Conservation (phyloP, 2,329 filamentous ascomycete genomes). For the Trichoderma sp. region DNA sequence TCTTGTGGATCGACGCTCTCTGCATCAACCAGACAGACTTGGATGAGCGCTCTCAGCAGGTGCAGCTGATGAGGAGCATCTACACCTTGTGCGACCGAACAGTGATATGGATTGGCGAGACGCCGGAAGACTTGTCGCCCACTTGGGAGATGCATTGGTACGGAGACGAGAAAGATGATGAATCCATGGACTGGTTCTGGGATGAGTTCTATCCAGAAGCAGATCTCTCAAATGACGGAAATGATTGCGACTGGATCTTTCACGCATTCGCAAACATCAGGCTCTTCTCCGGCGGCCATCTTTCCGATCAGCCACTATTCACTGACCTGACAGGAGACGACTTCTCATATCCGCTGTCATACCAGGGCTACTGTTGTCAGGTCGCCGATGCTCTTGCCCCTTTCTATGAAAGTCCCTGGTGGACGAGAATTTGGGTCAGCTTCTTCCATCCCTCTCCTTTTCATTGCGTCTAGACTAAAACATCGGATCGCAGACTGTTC, state of each 20-base stretch:
- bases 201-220: background rate
- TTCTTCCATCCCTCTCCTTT: background rate
- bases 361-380: background rate
- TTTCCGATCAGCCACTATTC: slow-evolving; percentile 6
- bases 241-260: background rate
- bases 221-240: background rate
- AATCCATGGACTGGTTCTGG: slow-evolving; percentile 2
- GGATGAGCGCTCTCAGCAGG: slow-evolving; percentile 7
- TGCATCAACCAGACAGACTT: slow-evolving; percentile 13
- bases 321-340: slow-evolving; percentile 9
- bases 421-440: slow-evolving; percentile 11
- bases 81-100: background rate
- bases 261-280: slow-evolving; percentile 9
- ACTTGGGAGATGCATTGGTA: slow-evolving; percentile 2
- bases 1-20: slow-evolving; percentile 4
- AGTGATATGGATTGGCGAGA: slow-evolving; percentile 4
- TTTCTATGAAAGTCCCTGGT: slow-evolving; percentile 10
- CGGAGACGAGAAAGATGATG: background rate
- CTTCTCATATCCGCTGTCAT: background rate
- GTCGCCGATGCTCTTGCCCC: slow-evolving; percentile 3
- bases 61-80: slow-evolving; percentile 1
- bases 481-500: background rate
- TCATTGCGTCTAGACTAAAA: background rate
- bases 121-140: background rate
- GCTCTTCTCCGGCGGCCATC: background rate